Evolutionary conservation across 345 rosid genomes (phyloP).

Genomic region (Nephelium lappaceum): DNA sequence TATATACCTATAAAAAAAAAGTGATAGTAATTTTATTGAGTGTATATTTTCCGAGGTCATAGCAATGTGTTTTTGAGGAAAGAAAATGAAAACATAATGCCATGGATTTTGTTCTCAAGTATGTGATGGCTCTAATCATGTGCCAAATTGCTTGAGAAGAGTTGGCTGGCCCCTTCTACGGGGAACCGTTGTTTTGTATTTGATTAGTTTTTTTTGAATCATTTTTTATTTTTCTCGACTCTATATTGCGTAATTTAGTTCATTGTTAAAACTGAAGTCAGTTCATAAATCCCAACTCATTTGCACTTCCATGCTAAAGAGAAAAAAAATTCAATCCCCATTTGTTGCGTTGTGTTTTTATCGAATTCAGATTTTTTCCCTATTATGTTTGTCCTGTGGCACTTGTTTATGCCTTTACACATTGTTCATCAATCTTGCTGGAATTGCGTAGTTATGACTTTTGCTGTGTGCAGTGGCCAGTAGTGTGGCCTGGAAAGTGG

Average conservation of each 20-base stretch:
- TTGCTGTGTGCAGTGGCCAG: too few relatives aligned
- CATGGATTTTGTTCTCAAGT: constrained; percentile 45
- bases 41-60: constrained; percentile 38
- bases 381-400: not conserved
- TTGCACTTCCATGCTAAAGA: not conserved
- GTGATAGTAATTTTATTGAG: constrained; percentile 31
- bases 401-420: not conserved
- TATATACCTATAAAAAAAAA: not conserved
- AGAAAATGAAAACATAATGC: constrained; percentile 28
- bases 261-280: constrained; percentile 7
- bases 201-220: constrained; percentile 34
- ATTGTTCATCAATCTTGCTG: not conserved
- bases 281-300: constrained; percentile 21
- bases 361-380: not conserved
- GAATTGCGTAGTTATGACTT: not conserved
- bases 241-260: constrained; percentile 15
- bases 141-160: constrained; percentile 32
- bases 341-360: not conserved
- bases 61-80: constrained; percentile 39
- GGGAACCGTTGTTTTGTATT: constrained; percentile 41
- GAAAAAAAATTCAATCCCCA: not conserved
- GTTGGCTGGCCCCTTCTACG: constrained; percentile 24
- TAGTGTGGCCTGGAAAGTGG: too few relatives aligned
- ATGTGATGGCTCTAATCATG: constrained; percentile 24
- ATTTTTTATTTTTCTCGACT: constrained; percentile 23